Evolutionary conservation across 2,329 filamentous ascomycete genomes (phyloP).

Genomic region (Trichoderma sp.): DNA sequence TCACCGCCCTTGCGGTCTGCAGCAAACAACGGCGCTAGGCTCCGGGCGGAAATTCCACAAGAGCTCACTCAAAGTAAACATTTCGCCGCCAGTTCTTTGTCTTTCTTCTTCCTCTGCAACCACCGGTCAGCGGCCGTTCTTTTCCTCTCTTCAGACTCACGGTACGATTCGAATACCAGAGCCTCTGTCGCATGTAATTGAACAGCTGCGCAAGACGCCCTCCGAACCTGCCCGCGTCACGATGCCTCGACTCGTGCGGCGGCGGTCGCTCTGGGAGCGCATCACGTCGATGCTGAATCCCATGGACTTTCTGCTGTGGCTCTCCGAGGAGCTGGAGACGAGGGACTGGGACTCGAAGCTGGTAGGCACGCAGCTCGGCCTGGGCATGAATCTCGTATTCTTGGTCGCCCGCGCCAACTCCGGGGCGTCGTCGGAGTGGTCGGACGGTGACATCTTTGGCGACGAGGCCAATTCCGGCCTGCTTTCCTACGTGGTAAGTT

Average conservation of each 20-base stretch:
- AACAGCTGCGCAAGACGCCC: not conserved
- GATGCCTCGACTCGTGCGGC: constrained; percentile 79
- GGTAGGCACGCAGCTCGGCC: constrained; percentile 73
- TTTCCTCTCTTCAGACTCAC: not conserved
- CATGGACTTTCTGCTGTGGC: constrained; percentile 85
- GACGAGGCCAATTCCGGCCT: constrained; percentile 68
- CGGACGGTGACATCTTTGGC: constrained; percentile 81
- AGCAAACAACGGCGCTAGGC: constrained; percentile 14
- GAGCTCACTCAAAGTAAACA: constrained; percentile 27
- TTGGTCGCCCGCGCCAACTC: constrained; percentile 81
- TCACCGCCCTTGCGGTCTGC: constrained; percentile 8
- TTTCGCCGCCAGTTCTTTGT: constrained; percentile 19
- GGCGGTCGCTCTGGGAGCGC: constrained; percentile 76
- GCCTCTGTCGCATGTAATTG: not conserved
- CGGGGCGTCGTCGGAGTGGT: constrained; percentile 44
- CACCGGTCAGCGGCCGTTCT: not conserved
- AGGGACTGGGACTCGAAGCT: constrained; percentile 85
- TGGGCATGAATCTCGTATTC: constrained; percentile 77
- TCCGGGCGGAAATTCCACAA: constrained; percentile 16
- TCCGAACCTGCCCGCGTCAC: not conserved
- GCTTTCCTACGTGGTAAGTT: constrained; percentile 59
- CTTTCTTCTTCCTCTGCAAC: constrained; percentile 3
- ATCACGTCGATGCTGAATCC: constrained; percentile 80
- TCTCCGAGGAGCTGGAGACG: constrained; percentile 90
- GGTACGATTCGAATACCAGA: not conserved